phyloP scores from a whole-genome alignment of 164 flowering plant genomes.

The Cinnamomum micranthum region DNA sequence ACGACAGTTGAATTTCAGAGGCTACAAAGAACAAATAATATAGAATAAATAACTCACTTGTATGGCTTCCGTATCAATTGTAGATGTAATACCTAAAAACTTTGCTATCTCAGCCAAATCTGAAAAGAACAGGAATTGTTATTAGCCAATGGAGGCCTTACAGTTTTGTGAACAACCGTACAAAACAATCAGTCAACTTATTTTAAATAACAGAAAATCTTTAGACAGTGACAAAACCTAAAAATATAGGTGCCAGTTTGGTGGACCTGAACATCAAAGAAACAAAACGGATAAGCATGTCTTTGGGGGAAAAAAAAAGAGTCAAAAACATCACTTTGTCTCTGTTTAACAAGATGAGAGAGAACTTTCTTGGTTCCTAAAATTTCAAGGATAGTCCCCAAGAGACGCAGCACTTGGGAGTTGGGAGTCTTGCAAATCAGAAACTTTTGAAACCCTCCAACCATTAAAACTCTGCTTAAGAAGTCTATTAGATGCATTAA shows the following conservation, averaged over 20 bases:
- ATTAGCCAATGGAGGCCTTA: neutral
- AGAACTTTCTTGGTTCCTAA: neutral
- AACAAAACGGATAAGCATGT: neutral
- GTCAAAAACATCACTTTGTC: neutral
- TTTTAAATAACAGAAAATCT: neutral
- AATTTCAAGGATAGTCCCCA: neutral
- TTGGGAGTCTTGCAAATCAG: neutral
- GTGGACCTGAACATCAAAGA: neutral
- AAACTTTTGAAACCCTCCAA: neutral
- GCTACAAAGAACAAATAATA: neutral
- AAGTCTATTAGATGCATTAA: too few relatives aligned
- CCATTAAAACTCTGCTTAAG: neutral
- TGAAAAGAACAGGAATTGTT: constrained; percentile 23
- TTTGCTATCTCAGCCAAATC: constrained; percentile 97
- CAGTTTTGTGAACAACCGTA: neutral
- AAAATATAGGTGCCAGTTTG: neutral
- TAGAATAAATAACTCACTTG: constrained; percentile 2
- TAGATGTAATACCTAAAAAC: constrained; percentile 79
- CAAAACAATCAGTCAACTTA: neutral
- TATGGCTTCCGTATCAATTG: constrained; percentile 79
- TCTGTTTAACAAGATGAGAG: neutral
- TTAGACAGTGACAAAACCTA: neutral
- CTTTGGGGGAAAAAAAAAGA: neutral
- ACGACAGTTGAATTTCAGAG: neutral
- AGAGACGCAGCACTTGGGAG: neutral